phyloP scores from a whole-genome alignment of 202 grass and related monocot species.

The Panicum virgatum region DNA sequence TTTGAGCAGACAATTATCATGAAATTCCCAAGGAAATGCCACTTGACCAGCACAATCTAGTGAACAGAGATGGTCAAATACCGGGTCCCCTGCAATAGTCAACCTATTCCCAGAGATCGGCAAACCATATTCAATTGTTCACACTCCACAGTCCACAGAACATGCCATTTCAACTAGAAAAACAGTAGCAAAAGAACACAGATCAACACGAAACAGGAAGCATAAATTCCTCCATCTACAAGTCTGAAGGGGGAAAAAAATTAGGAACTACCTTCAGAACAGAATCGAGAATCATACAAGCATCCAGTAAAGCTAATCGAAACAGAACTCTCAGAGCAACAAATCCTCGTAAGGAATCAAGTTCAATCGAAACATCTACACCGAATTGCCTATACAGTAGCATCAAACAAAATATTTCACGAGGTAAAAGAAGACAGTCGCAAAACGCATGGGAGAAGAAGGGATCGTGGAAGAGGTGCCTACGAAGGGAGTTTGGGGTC shows the following conservation, averaged over 20 bases:
- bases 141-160: not conserved
- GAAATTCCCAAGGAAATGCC: not conserved
- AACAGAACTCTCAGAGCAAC: not conserved
- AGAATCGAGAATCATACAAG: not conserved
- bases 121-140: not conserved
- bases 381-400: not conserved
- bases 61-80: not conserved
- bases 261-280: no score
- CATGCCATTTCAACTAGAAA: not conserved
- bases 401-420: not conserved
- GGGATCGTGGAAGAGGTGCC: not conserved
- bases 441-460: not conserved
- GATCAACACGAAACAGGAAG: not conserved
- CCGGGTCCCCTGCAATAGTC: not conserved
- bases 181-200: not conserved
- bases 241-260: no score
- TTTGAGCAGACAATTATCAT: not conserved
- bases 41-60: not conserved
- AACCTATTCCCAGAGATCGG: not conserved
- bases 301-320: not conserved
- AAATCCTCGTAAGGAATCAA: not conserved
- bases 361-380: not conserved
- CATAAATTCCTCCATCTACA: not conserved
- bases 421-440: not conserved
- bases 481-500: not conserved